Percentiles rank a stretch among this genome's conserved stretches.
Conservation (phyloP, 2,329 filamentous ascomycete species). For the Fusarium vanettenii region DNA sequence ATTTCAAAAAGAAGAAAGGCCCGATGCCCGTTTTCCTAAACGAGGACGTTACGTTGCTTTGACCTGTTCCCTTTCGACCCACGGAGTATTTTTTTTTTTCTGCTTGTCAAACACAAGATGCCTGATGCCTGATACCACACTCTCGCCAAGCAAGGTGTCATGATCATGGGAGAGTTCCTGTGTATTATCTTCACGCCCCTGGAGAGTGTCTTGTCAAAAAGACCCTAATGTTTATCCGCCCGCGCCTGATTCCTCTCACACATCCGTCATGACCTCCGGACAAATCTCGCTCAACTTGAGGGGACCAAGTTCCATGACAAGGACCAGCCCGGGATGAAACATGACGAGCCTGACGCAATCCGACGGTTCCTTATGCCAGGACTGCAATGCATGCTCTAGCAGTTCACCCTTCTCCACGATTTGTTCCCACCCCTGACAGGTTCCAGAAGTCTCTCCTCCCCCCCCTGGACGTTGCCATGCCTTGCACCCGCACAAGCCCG, state of each 20-base stretch:
- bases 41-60: background rate
- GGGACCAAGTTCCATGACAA: background rate
- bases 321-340: slow-evolving; percentile 22
- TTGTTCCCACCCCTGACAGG: slow-evolving; percentile 23
- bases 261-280: background rate
- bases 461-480: slow-evolving; percentile 26
- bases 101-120: slow-evolving; percentile 1
- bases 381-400: slow-evolving; percentile 35
- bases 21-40: slow-evolving; percentile 30
- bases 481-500: slow-evolving; percentile 39
- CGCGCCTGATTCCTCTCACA: background rate
- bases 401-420: slow-evolving; percentile 39
- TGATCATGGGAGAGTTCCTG: background rate
- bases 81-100: slow-evolving; percentile 4
- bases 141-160: background rate
- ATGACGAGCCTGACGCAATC: slow-evolving; percentile 25
- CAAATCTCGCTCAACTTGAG: background rate
- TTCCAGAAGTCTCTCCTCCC: background rate
- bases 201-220: slow-evolving; percentile 1
- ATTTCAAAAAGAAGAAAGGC: slow-evolving; percentile 19
- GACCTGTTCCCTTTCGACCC: slow-evolving; percentile 4
- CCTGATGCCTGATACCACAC: slow-evolving; percentile 14
- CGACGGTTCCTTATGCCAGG: slow-evolving; percentile 8
- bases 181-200: slow-evolving; percentile 20
- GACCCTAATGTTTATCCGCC: background rate